Conservation (phyloP, 2,329 filamentous ascomycete species). For the Fusarium sp. region DNA sequence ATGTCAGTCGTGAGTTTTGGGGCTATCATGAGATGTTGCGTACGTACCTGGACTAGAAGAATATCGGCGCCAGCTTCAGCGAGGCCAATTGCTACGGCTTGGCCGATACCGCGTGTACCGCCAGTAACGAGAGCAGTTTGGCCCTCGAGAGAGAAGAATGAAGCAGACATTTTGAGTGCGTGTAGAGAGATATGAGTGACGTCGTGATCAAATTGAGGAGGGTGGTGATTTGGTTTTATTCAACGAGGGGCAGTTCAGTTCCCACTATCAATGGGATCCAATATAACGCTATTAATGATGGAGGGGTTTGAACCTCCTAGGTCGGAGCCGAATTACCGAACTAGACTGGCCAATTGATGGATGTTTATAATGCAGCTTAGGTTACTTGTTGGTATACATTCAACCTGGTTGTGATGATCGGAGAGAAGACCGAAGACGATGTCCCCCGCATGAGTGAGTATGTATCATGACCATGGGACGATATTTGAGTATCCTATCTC, state of each 20-base stretch:
- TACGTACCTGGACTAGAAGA: constrained; percentile 66
- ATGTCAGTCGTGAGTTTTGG: constrained; percentile 11
- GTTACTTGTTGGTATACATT: constrained; percentile 7
- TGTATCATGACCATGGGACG: constrained; percentile 18
- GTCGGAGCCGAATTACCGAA: constrained; percentile 4
- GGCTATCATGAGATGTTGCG: constrained; percentile 17
- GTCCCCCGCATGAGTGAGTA: constrained; percentile 22
- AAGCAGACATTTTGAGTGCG: constrained; percentile 51
- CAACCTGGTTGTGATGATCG: constrained; percentile 16
- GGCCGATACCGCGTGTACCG: constrained; percentile 69
- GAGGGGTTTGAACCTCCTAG: constrained; percentile 12
- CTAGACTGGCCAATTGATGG: constrained; percentile 7
- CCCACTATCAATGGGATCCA: constrained; percentile 2
- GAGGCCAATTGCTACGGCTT: constrained; percentile 68
- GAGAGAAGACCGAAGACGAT: constrained; percentile 36
- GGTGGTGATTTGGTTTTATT: constrained; percentile 11
- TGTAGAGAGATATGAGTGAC: not conserved
- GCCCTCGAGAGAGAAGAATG: constrained; percentile 67
- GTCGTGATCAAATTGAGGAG: not conserved
- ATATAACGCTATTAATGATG: constrained; percentile 16
- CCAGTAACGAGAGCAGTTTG: constrained; percentile 71
- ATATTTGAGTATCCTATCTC: not conserved
- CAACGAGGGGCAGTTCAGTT: constrained; percentile 19
- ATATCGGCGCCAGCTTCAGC: constrained; percentile 71
- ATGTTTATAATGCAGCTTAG: constrained; percentile 11